These are phyloP conservation scores for Solanum phureja DNA, from an alignment of 257 asterid species.

Conservation along the genomic window DNA sequence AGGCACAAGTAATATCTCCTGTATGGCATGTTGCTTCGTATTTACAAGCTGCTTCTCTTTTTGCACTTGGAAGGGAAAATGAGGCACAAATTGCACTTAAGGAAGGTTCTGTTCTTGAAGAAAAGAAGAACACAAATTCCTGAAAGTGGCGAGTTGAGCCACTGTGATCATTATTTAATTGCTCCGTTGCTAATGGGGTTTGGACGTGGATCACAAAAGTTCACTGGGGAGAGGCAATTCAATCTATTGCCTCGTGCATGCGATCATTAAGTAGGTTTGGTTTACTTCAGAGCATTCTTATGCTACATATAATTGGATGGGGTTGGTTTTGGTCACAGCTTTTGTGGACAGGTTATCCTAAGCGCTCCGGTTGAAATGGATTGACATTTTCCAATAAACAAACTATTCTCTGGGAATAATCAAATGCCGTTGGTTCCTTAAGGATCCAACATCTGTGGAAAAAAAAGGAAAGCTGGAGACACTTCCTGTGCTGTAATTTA, in stretches of 20 bases:
- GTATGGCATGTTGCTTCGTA: constrained; percentile 78
- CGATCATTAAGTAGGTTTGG: neutral
- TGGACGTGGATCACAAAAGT: neutral
- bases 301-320: constrained; percentile 11
- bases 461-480: constrained; percentile 14
- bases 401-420: constrained; percentile 6
- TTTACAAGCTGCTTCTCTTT: constrained; percentile 83
- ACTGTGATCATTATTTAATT: neutral
- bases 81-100: constrained; percentile 78
- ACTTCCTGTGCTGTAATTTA: constrained; percentile 38
- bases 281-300: neutral
- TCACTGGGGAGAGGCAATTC: neutral
- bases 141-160: constrained; percentile 3
- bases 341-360: constrained; percentile 5
- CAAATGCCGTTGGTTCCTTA: constrained; percentile 20
- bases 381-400: constrained; percentile 19
- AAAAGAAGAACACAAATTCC: constrained; percentile 36
- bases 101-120: constrained; percentile 76
- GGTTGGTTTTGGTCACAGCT: constrained; percentile 10
- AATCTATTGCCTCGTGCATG: neutral
- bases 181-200: neutral
- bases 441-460: constrained; percentile 11
- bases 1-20: constrained; percentile 69
- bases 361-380: neutral
- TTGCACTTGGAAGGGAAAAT: constrained; percentile 60